Evolutionary conservation across 345 rosid species (phyloP).

Genomic region (Eucalyptus sp.): DNA sequence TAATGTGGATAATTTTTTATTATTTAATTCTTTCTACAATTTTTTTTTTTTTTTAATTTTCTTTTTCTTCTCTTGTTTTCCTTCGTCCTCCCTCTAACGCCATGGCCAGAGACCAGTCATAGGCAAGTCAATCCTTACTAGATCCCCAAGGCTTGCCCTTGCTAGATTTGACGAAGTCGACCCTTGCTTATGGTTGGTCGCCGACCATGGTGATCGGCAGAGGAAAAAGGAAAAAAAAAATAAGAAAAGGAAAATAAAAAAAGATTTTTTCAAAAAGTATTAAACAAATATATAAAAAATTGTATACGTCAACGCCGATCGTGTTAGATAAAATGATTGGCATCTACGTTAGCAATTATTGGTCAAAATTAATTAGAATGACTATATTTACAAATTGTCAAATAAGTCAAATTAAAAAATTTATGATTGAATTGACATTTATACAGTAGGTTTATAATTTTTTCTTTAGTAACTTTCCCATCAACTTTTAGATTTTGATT

Average conservation of each 20-base stretch:
- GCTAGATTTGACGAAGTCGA: background rate
- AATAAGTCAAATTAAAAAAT: background rate
- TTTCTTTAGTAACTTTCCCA: background rate
- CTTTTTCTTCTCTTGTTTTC: background rate
- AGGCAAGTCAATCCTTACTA: background rate
- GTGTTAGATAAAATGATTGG: background rate
- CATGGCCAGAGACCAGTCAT: background rate
- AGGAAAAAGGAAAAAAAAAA: background rate
- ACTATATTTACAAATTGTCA: background rate
- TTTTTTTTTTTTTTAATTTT: background rate
- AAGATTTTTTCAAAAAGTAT: no score
- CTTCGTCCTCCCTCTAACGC: background rate
- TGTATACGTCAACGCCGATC: rapidly evolving
- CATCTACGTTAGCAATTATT: rapidly evolving
- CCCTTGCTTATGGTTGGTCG: background rate
- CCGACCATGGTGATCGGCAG: rapidly evolving
- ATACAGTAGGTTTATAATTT: background rate
- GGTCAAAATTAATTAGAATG: background rate
- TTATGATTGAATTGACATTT: background rate
- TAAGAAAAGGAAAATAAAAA: no score
- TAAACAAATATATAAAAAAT: background rate
- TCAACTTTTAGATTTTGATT: background rate
- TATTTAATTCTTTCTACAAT: no score
- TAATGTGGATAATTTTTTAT: background rate
- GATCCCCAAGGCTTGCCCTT: background rate